Evolutionary conservation across 768 basidiomycete species (phyloP).

Genomic region (Naganishia vaughanmartiniae): DNA sequence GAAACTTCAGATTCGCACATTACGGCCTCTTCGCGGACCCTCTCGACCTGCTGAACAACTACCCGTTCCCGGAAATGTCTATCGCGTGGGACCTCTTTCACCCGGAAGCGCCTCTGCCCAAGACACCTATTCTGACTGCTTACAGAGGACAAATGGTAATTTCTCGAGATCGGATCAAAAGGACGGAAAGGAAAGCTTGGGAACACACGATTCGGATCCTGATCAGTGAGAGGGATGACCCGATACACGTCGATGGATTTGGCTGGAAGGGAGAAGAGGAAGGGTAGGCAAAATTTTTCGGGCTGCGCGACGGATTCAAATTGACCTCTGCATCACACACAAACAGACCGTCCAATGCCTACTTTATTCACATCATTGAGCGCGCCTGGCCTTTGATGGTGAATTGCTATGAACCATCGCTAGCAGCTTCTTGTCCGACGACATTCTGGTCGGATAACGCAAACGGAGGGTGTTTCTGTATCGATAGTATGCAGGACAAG

Average conservation of each 20-base stretch:
- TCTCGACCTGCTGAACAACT: not conserved
- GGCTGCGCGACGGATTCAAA: not conserved
- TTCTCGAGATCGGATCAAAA: not conserved
- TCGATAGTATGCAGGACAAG: not conserved
- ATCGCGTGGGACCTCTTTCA: constrained; percentile 9
- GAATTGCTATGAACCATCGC: not conserved
- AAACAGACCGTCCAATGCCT: not conserved
- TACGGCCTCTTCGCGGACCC: constrained; percentile 2
- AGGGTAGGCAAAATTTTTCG: not conserved
- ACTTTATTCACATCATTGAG: constrained; percentile 15
- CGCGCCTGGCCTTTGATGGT: constrained; percentile 20
- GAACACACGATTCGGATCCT: not conserved
- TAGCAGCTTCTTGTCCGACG: not conserved
- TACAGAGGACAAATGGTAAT: constrained; percentile 19
- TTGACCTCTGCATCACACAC: not conserved
- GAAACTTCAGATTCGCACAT: not conserved
- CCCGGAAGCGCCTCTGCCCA: not conserved
- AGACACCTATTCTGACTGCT: not conserved
- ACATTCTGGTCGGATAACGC: not conserved
- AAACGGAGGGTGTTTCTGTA: constrained; percentile 1
- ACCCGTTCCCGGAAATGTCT: not conserved
- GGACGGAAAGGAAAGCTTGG: not conserved
- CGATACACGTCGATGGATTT: constrained; percentile 1
- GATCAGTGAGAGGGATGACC: constrained; percentile 8
- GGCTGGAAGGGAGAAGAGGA: constrained; percentile 16